phyloP scores from a whole-genome alignment of 2,329 filamentous ascomycete genomes.

The Diaporthe helianthi region DNA sequence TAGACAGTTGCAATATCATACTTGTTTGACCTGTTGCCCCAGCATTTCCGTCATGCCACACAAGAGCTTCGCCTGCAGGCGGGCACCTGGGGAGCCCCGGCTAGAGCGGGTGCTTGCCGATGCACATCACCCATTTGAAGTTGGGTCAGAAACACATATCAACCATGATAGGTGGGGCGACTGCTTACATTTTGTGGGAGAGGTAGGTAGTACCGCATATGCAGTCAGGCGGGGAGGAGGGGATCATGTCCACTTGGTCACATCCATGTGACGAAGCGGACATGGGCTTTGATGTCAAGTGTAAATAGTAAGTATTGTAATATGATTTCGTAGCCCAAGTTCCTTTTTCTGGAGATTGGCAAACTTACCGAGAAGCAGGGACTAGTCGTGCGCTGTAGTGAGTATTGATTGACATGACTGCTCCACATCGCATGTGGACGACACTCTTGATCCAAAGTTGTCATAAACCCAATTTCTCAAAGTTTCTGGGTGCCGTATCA shows the following conservation, averaged over 20 bases:
- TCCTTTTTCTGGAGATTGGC: neutral
- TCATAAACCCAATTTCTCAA: neutral
- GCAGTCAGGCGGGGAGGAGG: constrained; percentile 1
- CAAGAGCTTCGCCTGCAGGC: neutral
- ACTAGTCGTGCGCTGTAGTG: neutral
- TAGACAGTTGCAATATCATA: neutral
- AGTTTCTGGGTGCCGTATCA: neutral
- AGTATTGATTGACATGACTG: neutral
- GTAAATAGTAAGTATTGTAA: neutral
- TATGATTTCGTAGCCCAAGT: neutral
- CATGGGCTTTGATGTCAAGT: neutral
- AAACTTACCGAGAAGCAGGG: neutral
- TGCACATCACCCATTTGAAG: neutral
- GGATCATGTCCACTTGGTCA: neutral
- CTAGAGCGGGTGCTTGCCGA: neutral
- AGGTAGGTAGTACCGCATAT: constrained; percentile 22
- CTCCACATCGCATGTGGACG: neutral
- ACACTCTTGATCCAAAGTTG: neutral
- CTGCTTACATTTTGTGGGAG: neutral
- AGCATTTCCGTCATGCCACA: neutral
- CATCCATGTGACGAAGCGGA: neutral
- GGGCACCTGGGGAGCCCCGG: neutral
- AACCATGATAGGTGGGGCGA: neutral
- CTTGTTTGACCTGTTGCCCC: neutral
- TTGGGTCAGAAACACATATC: neutral